Evolutionary conservation across 306 rosid genomes (phyloP), one percentile per base, ranked within the genome.

Genomic region (Ceratonia siliqua): DNA sequence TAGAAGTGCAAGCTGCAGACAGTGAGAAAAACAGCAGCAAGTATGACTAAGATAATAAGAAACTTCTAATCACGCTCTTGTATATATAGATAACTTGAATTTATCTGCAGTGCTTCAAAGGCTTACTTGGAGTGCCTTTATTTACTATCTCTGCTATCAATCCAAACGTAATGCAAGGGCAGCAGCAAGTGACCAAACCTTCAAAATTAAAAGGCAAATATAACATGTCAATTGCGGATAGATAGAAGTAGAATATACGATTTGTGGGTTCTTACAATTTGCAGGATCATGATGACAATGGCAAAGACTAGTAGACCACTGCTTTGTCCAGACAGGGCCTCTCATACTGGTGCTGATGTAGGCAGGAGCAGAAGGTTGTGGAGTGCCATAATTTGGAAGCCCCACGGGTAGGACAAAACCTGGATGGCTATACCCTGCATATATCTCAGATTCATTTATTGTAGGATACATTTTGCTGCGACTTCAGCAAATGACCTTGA

Each of bases 151-250:
- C 90, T 52, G 93, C 87, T 17, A 90, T 83, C 82, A 76, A 70
- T 30, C 96, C 93, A 68, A 90, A 90, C 4, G 96, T 87, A 80
- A 88, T 73, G 71, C 91, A 88, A 39, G 96, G 93, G 79, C 93
- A 90, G 74, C 64, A 75, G 71, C 77, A 81, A 78, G 96, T 90
- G 36, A 88, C 88, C 63, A 87, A 15, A 78, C 90, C 96, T 90
- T 59, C 21, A 18, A n/a, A 53, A 39, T 15, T 2, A 49, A 14
- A 6, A 66, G 11, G 3, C 10, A 12, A 48, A 66, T n/a, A 14
- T 5, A 38, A n/a, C 30, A 22, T 39, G 46, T 59, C 10, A 65
- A 28, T 3, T 68, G 9, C 28, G 46, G 0, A n/a, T 39, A 70
- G 27, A 72, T 8, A 10, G 9, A 42, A 21, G 43, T 14, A n/a